phyloP scores from a whole-genome alignment of 768 basidiomycete species.

The Psilocybe cyanescens region DNA sequence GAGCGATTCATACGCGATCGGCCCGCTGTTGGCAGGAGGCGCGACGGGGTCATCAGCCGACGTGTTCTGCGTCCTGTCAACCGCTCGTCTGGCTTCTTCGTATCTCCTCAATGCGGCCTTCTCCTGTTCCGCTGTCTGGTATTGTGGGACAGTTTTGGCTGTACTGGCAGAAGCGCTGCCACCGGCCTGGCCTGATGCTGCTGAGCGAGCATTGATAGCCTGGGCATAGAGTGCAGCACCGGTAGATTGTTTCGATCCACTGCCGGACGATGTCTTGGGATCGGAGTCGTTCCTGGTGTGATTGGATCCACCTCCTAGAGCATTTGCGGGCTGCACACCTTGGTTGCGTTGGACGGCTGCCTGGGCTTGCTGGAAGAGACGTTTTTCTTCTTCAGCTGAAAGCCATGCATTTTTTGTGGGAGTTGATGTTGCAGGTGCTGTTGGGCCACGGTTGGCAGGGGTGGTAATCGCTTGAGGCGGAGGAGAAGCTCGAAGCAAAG shows the following conservation, averaged over 20 bases:
- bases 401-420: conserved; percentile 45
- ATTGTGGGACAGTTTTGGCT: conserved; percentile 44
- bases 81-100: conserved; percentile 72
- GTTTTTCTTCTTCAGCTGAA: conserved; percentile 79
- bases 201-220: conserved; percentile 33
- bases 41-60: conserved; percentile 6
- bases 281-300: conserved; percentile 26
- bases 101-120: conserved; percentile 73
- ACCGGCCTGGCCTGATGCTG: conserved; percentile 13
- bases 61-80: conserved; percentile 55
- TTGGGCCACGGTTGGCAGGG: conserved; percentile 19
- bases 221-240: conserved; percentile 32
- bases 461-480: conserved; percentile 24
- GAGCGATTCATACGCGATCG: conserved; percentile 65
- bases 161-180: conserved; percentile 21
- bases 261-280: conserved; percentile 21
- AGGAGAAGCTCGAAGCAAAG: conserved; percentile 16
- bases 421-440: conserved; percentile 14
- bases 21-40: conserved; percentile 32
- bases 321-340: conserved; percentile 34
- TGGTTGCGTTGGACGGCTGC: conserved; percentile 66
- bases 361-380: conserved; percentile 68
- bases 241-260: conserved; percentile 24
- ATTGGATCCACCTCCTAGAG: conserved; percentile 19
- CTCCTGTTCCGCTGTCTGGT: conserved; percentile 71